Conservation (phyloP, 2,329 filamentous ascomycete species). For the Botrytis hyacinthi region DNA sequence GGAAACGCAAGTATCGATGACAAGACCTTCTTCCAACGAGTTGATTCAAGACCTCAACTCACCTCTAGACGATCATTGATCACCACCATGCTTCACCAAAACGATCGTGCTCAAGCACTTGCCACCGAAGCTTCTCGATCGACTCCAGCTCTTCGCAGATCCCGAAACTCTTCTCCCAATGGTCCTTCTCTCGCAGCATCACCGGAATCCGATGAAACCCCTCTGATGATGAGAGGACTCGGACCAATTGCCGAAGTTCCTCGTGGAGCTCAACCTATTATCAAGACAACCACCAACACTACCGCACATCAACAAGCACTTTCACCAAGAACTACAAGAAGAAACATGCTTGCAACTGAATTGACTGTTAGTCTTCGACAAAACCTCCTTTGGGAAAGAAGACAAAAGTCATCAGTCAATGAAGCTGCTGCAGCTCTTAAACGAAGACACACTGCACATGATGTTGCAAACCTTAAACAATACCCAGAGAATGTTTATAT, state of each 20-base stretch:
- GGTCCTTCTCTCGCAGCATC: constrained; percentile 60
- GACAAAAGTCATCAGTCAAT: constrained; percentile 73
- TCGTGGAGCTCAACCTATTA: constrained; percentile 70
- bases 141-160: constrained; percentile 53
- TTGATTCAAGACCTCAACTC: constrained; percentile 83
- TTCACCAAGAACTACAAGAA: constrained; percentile 85
- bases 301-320: constrained; percentile 66
- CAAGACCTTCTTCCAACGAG: constrained; percentile 78
- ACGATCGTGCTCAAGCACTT: constrained; percentile 68
- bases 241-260: constrained; percentile 47
- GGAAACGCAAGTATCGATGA: constrained; percentile 81
- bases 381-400: constrained; percentile 90
- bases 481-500: constrained; percentile 67
- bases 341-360: constrained; percentile 95
- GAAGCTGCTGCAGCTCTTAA: constrained; percentile 87
- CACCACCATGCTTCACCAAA: constrained; percentile 83
- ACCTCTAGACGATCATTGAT: constrained; percentile 85
- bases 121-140: constrained; percentile 58
- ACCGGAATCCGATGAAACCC: constrained; percentile 45
- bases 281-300: constrained; percentile 64
- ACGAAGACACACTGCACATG: constrained; percentile 84
- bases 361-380: constrained; percentile 89
- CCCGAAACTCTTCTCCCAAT: constrained; percentile 66
- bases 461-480: constrained; percentile 83
- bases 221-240: constrained; percentile 52